Percentiles rank a stretch among this genome's conserved stretches.
These are phyloP conservation scores for Yamadazyma kitorensis DNA, from an alignment of 805 yeast genomes.

Conservation along the genomic window DNA sequence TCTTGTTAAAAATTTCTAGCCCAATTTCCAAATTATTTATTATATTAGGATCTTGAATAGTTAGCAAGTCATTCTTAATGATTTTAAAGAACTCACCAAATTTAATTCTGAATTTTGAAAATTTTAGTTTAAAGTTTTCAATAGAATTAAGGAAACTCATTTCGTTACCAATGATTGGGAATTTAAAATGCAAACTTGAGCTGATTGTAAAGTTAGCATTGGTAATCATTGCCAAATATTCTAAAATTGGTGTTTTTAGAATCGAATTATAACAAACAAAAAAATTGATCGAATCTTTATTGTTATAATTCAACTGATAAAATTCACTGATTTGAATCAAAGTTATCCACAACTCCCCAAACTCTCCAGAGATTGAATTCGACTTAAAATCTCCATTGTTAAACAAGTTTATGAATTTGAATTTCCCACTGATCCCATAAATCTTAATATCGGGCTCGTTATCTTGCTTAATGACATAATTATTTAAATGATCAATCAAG, in stretches of 20 bases:
- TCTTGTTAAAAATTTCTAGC: constrained; percentile 58
- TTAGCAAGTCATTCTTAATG: constrained; percentile 51
- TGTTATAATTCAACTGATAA: constrained; percentile 16
- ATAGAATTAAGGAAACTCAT: constrained; percentile 59
- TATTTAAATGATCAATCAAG: constrained; percentile 57
- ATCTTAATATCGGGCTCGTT: constrained; percentile 46
- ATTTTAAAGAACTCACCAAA: constrained; percentile 63
- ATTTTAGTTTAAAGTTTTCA: constrained; percentile 61
- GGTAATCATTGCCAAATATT: constrained; percentile 62
- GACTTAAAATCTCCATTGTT: constrained; percentile 11
- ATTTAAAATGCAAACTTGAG: constrained; percentile 70
- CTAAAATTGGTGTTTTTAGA: constrained; percentile 63
- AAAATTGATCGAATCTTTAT: constrained; percentile 49
- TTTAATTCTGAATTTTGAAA: constrained; percentile 58
- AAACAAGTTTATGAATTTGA: constrained; percentile 64
- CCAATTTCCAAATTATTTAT: constrained; percentile 52
- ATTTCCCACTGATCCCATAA: constrained; percentile 71
- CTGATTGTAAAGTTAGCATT: constrained; percentile 71
- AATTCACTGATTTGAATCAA: constrained; percentile 68
- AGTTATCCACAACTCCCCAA: constrained; percentile 73
- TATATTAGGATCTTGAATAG: constrained; percentile 27
- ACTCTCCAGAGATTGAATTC: constrained; percentile 20
- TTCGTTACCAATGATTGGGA: constrained; percentile 69
- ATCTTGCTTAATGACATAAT: constrained; percentile 40
- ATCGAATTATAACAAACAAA: constrained; percentile 72